Base-by-base conservation (phyloP, 208 protist species). In the Crithidia expoeki region DNA sequence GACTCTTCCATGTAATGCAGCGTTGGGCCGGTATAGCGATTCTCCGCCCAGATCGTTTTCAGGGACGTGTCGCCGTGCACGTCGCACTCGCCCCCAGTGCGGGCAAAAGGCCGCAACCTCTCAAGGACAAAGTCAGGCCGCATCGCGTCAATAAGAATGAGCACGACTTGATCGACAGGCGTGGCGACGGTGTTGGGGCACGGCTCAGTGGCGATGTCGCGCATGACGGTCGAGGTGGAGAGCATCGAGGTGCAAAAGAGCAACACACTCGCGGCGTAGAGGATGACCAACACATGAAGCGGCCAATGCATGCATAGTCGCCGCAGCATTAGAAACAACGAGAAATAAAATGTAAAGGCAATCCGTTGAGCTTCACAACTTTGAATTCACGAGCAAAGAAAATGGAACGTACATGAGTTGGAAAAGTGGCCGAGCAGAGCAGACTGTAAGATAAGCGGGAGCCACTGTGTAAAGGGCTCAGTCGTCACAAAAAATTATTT, bases 131-230 rank as follows among this genome's bases (percentile, higher is more conserved):
- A 92, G 72, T 94, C 89, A 10, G 89, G 85, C 14, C 86, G 72
- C 72, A 94, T 56, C 4, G 89, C 89, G 34, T 94, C 89, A 32
- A 92, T 76, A 4, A 94, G 42, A 36, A 94, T 36, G 2, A 94
- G 32, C 23, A 94, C 79, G 11, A 94, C 82, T 66, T 94, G 89
- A 60, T 90, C 89, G 30, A 92, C 86, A 4, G 72, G 69, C 7
- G 59, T 64, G 36, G 80, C 50, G 21, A 11, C 7, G 2, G 64
- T 34, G 23, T 67, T 72, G 17, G 3, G 11, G 40, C 84, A 93
- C 21, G 46, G 25, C 30, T 83, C 76, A 32, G 62, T 81, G 27
- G 74, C 74, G 9, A 64, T 63, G 27, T 50, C 53, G 0, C 68
- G 60, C 33, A 86, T 56, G 12, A 86, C 53, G 7, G 68, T 84